Base-by-base conservation (phyloP, 2,329 filamentous ascomycete genomes). In the Ceratocystis eucalypticola region DNA sequence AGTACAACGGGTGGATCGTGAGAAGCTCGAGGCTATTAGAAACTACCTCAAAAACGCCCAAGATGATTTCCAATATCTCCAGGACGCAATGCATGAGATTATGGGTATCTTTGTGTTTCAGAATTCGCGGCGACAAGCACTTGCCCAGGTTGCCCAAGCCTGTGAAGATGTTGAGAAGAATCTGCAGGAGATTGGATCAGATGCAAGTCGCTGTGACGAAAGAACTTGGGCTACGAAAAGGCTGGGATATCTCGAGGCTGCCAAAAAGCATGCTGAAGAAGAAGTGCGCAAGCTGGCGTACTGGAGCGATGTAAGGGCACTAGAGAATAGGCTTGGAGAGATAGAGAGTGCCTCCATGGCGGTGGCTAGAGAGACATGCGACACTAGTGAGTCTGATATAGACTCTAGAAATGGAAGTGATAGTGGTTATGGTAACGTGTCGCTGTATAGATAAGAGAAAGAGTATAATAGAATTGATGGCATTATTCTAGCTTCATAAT, bases 51-150 rank as follows among this genome's bases (percentile, higher is more conserved):
- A 85, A 53, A 81, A 94, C 65, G 66, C 66, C 7, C 53, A 41
- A 2, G 67, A 68, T 28, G 91, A 96, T 71, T 77, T 97, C 33
- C 80, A 81, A 65, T 88, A 91, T 69, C 78, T 99, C 22, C 81
- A 88, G 68, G 81, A 88, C 66, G 80, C 86, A 73, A 93, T 96
- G 81, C 87, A 89, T 66, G 85, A 91, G 57, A 88, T 96, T 70
- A 92, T 96, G 91, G 80, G 84, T 0, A 80, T 88, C 67, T 89
- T 97, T 72, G 80, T 99, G 22, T 99, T 96, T 73, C 93, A 97
- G 74, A 86, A 87, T 20, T 96, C 92, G 1, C 84, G 92, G 28
- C 84, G 87, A 69, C 84, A 91, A 67, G 80, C 97, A 3, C 79
- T 96, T 17, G 80, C 84, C 20, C 83, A 85, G 63, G 77, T 99